Evolutionary conservation across 2,329 filamentous ascomycete species (phyloP).

Genomic region (Aphanocladium album): DNA sequence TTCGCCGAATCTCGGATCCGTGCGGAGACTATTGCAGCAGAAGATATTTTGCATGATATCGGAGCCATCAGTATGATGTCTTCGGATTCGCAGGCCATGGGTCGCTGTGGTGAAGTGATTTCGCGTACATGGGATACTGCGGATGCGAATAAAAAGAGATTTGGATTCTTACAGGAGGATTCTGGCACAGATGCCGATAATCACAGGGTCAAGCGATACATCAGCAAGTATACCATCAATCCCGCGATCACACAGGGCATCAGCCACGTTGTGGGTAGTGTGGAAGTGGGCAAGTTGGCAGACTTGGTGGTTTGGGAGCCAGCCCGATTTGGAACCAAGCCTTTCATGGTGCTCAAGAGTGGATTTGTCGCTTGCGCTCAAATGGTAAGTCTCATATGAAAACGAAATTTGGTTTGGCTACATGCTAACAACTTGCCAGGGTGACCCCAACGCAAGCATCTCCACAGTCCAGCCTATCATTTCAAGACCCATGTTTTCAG

Average conservation of each 20-base stretch:
- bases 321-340: slow-evolving; percentile 82
- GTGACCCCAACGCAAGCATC: slow-evolving; percentile 68
- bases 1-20: slow-evolving; percentile 94
- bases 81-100: slow-evolving; percentile 94
- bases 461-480: slow-evolving; percentile 84
- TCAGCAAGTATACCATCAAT: slow-evolving; percentile 96
- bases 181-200: slow-evolving; percentile 78
- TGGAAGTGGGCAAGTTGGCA: slow-evolving; percentile 85
- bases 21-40: slow-evolving; percentile 91
- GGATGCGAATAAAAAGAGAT: slow-evolving; percentile 90
- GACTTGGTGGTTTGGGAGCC: slow-evolving; percentile 87
- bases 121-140: slow-evolving; percentile 94
- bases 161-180: slow-evolving; percentile 72
- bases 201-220: slow-evolving; percentile 84
- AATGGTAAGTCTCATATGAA: slow-evolving; percentile 57
- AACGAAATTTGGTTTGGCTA: not conserved
- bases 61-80: slow-evolving; percentile 98
- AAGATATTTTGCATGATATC: slow-evolving; percentile 91
- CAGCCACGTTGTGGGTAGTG: slow-evolving; percentile 75
- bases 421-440: slow-evolving; percentile 39
- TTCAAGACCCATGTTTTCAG: slow-evolving; percentile 80
- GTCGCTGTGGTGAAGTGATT: slow-evolving; percentile 89
- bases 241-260: slow-evolving; percentile 89
- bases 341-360: slow-evolving; percentile 74
- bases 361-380: slow-evolving; percentile 77